Conservation (phyloP, 345 rosid species). For the Populus pruinosa region DNA sequence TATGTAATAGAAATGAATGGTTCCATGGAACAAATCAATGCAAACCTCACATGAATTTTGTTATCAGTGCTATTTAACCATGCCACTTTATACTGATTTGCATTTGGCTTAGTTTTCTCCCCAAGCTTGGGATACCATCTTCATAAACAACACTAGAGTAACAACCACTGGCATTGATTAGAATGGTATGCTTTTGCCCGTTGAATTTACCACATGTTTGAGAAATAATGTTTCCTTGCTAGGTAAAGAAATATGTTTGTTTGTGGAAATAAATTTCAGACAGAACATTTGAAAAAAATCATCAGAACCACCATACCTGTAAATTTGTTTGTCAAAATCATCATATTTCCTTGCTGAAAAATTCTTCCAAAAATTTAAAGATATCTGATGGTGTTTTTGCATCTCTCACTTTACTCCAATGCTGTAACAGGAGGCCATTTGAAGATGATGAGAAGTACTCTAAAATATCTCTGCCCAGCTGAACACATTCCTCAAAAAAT, state of each 20-base stretch:
- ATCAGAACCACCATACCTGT: neutral
- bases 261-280: neutral
- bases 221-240: neutral
- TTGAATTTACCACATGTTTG: neutral
- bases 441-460: slow-evolving; percentile 41
- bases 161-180: neutral
- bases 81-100: neutral
- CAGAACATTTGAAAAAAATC: neutral
- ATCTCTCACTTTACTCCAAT: slow-evolving; percentile 2
- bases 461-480: slow-evolving; percentile 61
- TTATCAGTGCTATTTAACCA: neutral
- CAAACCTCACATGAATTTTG: neutral
- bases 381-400: neutral
- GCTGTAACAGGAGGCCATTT: slow-evolving; percentile 61
- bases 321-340: neutral
- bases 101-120: neutral
- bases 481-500: slow-evolving; percentile 77
- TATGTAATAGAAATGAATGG: neutral
- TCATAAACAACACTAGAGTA: neutral
- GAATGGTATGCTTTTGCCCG: neutral
- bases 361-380: neutral
- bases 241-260: neutral
- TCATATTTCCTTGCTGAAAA: neutral
- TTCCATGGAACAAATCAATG: neutral
- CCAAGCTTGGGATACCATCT: neutral